Conservation (phyloP, 371 early-diverging fungal species). For the Dichotomocladium elegans region DNA sequence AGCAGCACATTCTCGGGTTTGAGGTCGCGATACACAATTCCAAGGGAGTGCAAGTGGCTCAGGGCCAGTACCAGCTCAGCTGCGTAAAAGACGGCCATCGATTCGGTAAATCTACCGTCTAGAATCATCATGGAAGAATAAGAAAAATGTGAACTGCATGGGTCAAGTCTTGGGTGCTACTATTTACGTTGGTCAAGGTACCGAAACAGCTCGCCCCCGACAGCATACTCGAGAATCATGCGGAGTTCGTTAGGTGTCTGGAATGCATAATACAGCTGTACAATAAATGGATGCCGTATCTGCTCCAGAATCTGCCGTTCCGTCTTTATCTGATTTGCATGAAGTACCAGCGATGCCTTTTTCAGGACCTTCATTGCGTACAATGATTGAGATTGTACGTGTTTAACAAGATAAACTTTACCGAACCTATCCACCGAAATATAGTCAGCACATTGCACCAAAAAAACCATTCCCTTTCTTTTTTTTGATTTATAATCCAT, state of each 20-base stretch:
- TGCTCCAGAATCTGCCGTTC: conserved; percentile 77
- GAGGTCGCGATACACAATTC: conserved; percentile 86
- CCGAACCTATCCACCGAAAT: conserved; percentile 50
- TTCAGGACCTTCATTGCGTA: conserved; percentile 94
- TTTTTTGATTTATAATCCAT: background rate
- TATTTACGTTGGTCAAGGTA: conserved; percentile 60
- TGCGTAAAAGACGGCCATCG: conserved; percentile 76
- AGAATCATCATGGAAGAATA: background rate
- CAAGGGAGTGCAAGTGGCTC: conserved; percentile 80
- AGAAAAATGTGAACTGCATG: background rate
- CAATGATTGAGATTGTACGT: conserved; percentile 51
- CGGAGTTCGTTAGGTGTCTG: conserved; percentile 89
- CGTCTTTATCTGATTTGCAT: conserved; percentile 70
- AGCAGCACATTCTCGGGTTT: conserved; percentile 91
- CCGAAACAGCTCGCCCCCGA: conserved; percentile 98
- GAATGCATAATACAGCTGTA: conserved; percentile 92
- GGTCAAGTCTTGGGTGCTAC: no score
- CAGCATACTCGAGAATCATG: conserved; percentile 95
- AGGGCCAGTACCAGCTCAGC: conserved; percentile 84
- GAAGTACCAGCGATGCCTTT: conserved; percentile 77
- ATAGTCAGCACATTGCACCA: background rate
- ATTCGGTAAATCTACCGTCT: conserved; percentile 81
- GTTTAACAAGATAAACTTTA: conserved; percentile 75
- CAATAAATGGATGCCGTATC: conserved; percentile 89
- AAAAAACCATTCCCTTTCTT: background rate